Percentiles rank a stretch among this genome's conserved stretches.
Conservation (phyloP, 2,329 filamentous ascomycete genomes). For the Sarocladiaceae sp. region DNA sequence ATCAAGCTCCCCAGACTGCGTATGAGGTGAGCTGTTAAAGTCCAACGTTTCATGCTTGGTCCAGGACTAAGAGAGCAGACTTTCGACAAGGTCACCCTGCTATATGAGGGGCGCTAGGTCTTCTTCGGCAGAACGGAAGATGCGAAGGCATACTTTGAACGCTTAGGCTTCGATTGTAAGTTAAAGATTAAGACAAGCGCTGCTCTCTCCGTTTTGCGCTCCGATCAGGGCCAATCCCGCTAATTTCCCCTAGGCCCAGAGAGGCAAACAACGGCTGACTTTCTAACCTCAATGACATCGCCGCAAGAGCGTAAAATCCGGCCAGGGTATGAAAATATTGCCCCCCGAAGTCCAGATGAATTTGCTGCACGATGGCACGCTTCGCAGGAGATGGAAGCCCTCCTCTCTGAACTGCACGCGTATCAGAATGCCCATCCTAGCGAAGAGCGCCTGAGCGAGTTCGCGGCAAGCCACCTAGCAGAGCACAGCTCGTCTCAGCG, state of each 20-base stretch:
- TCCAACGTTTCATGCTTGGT: too few species aligned
- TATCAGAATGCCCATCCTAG: constrained; percentile 47
- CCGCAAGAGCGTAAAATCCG: constrained; percentile 52
- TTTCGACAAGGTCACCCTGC: constrained; percentile 56
- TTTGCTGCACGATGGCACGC: constrained; percentile 32
- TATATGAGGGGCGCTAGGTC: constrained; percentile 59
- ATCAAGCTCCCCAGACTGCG: constrained; percentile 61
- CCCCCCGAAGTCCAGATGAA: constrained; percentile 51
- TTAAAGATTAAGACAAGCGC: too few species aligned
- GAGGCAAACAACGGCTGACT: constrained; percentile 66
- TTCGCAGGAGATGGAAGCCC: constrained; percentile 20
- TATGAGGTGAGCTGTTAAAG: too few species aligned
- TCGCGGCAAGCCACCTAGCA: constrained; percentile 20
- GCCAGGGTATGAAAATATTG: constrained; percentile 50
- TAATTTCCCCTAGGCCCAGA: too few species aligned
- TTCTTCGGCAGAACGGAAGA: constrained; percentile 56
- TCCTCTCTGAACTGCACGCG: constrained; percentile 23
- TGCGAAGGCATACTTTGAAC: constrained; percentile 61
- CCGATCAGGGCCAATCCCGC: too few species aligned
- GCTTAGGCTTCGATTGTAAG: constrained; percentile 66
- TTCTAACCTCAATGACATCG: constrained; percentile 68
- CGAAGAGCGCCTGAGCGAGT: constrained; percentile 22
- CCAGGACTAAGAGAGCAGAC: too few species aligned
- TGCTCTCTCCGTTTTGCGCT: too few species aligned
- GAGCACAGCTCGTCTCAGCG: constrained; percentile 31